A percentile compares a stretch with the other conserved stretches of the same genome.
Evolutionary conservation across 1,139 yeast species (phyloP).

Genomic region (Diutina rugosa): DNA sequence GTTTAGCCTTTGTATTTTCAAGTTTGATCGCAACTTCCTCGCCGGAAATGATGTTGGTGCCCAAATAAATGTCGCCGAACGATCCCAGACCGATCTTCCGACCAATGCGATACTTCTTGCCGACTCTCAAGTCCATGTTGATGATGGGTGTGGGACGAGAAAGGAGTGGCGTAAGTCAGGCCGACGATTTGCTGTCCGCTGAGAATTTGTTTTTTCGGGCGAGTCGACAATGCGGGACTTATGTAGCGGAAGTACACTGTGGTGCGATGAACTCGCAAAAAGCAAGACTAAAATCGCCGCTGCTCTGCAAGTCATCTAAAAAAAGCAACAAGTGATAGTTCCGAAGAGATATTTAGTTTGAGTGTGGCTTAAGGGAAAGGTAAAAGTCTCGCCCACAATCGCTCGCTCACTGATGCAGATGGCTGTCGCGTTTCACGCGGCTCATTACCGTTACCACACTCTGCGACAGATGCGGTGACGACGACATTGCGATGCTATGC

Average conservation of each 20-base stretch:
- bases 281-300: background rate
- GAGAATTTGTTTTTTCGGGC: background rate
- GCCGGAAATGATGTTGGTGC: slow-evolving; percentile 87
- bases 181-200: background rate
- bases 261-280: background rate
- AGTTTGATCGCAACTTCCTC: slow-evolving; percentile 96
- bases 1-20: slow-evolving; percentile 82
- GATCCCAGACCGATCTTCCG: slow-evolving; percentile 97
- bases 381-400: too few relatives aligned
- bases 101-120: slow-evolving; percentile 89
- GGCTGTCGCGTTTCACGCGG: too few relatives aligned
- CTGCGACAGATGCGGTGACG: too few relatives aligned
- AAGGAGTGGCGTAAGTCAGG: background rate
- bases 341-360: background rate
- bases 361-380: too few relatives aligned
- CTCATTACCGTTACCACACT: too few relatives aligned
- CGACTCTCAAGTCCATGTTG: slow-evolving; percentile 70
- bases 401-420: too few relatives aligned
- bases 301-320: background rate
- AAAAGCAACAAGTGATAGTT: background rate
- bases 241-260: background rate
- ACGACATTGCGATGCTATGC: too few relatives aligned
- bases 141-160: background rate
- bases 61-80: slow-evolving; percentile 91
- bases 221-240: background rate